Conservation (phyloP, 345 rosid species). For the Hibiscus mutabilis region DNA sequence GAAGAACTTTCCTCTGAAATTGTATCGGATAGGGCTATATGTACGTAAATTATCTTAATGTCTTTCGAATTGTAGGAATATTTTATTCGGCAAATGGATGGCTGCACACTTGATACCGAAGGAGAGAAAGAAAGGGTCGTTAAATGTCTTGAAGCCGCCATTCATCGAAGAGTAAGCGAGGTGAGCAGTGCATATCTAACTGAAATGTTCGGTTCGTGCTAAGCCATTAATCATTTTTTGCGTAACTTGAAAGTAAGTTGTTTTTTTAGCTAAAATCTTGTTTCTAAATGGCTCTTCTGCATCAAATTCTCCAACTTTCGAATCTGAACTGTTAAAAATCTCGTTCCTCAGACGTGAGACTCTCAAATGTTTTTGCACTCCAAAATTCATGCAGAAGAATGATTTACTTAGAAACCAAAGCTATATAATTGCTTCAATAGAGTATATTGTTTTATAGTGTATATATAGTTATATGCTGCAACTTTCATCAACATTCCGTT, state of each 20-base stretch:
- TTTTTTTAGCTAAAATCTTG: not conserved
- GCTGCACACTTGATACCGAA: constrained; percentile 70
- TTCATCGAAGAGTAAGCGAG: constrained; percentile 80
- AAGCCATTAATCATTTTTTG: not conserved
- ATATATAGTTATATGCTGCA: not conserved
- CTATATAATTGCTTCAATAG: not conserved
- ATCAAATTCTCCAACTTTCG: not conserved
- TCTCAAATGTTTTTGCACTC: not conserved
- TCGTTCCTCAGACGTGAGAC: not conserved
- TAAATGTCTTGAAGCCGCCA: constrained; percentile 90
- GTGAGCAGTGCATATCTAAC: constrained; percentile 29
- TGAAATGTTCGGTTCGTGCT: not conserved
- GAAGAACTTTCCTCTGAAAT: not conserved
- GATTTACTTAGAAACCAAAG: not conserved
- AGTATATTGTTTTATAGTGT: not conserved
- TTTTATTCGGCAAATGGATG: constrained; percentile 84
- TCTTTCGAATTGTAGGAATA: constrained; percentile 42
- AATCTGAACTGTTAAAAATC: not conserved
- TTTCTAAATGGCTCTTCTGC: not conserved
- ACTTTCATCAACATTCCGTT: not conserved
- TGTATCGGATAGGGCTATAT: not conserved
- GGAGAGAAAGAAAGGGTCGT: constrained; percentile 80
- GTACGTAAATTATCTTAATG: not conserved
- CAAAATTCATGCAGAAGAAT: not conserved
- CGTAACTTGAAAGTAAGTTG: not conserved